Base-by-base conservation (phyloP, 352 stramenopile species). In the Globisporangium carolinianum region DNA sequence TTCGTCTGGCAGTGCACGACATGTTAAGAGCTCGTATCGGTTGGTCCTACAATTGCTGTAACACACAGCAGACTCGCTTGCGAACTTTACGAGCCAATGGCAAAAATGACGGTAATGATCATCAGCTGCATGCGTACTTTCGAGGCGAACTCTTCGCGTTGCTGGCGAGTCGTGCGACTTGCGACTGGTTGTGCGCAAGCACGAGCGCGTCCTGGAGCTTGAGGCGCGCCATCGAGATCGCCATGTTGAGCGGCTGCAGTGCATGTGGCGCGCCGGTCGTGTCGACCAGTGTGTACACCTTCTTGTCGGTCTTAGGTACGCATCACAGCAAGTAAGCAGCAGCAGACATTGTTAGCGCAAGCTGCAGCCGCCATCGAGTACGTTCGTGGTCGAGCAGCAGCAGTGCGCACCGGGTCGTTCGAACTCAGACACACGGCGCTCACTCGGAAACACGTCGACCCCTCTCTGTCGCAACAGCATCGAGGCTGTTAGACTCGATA, bases 271-370 rank as follows among this genome's bases (percentile, higher is more conserved):
- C 66, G 3, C 72, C 69, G 8, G 77, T 63, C 1, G 67, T 81
- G 66, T 89, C 82, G 35, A 91, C 65, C 6, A 89, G 55, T 10
- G 63, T 61, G 57, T 79, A 84, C 15, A 54, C 53, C 53, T 87
- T 87, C 52, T 79, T 75, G 54, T 86, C 72, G 0, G 71, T 66
- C 62, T 86, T 87, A 32, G 58, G 12, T 24, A 18, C 4, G 17
- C 37, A 64, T 51, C 1, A 6, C 5, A 32, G 15, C 35, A 38
- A 15, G 43, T 17, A 12, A 50, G n/a, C 15, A 38, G 17, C 14
- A 10, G 10, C 9, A 42, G 8, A 36, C 1, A 9, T 38, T 12
- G 15, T 7, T 32, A 35, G 18, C 24, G 24, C 24, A 24, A 24
- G 1, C 24, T 24, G 24, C 24, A 24, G 24, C 24, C 24, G 24